A percentile compares a stretch with the other conserved stretches of the same genome.
Conservation (phyloP, 169 alveolate species). For the Plasmodium falciparum region DNA sequence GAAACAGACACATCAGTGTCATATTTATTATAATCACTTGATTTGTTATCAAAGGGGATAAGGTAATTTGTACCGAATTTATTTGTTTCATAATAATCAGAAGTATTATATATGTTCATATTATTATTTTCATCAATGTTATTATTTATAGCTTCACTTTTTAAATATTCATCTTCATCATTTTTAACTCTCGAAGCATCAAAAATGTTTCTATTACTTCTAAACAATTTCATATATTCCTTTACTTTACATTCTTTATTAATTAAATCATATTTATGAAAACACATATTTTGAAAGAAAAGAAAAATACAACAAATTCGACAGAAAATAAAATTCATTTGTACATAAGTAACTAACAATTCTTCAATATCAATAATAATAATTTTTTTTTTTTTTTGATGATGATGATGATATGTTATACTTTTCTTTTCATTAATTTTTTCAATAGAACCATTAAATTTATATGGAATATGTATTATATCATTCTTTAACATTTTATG, state of each 20-base stretch:
- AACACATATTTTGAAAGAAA: constrained; percentile 69
- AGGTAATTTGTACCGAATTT: too few species aligned
- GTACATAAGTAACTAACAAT: constrained; percentile 65
- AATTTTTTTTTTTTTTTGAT: constrained; percentile 20
- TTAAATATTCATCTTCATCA: constrained; percentile 3
- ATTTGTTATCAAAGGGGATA: constrained; percentile 3
- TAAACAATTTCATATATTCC: constrained; percentile 31
- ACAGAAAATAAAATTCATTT: constrained; percentile 54
- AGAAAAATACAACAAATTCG: constrained; percentile 65
- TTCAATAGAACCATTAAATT: background rate
- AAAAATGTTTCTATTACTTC: constrained; percentile 56
- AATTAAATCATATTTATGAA: constrained; percentile 68
- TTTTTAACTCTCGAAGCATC: constrained; percentile 27
- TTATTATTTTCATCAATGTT: background rate
- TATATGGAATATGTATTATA: background rate
- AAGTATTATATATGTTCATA: constrained; percentile 1
- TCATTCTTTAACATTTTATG: background rate
- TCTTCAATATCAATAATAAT: constrained; percentile 72
- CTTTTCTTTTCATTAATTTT: background rate
- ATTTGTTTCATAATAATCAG: too few species aligned
- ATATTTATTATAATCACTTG: constrained; percentile 9
- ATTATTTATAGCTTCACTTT: background rate
- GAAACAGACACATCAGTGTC: constrained; percentile 11
- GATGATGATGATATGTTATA: constrained; percentile 5
- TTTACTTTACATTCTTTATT: constrained; percentile 26